Evolutionary conservation across 495 filamentous ascomycete species (phyloP), one percentile per base, ranked within the genome.

Genomic region (Talaromyces stipitatus): DNA sequence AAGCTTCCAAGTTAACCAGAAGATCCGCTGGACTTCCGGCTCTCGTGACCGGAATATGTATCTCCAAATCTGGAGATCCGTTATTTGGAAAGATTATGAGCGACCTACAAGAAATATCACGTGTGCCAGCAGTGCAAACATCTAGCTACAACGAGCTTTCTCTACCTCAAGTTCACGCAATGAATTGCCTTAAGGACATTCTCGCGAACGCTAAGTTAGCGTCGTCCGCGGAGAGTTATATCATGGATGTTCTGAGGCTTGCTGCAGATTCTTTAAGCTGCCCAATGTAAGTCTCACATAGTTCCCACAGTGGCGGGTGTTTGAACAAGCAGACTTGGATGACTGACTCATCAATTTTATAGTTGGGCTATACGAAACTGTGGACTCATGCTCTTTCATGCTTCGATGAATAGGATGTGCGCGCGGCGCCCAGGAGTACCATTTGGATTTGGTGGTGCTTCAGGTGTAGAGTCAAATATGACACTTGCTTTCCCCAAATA

Each of bases 361-460:
- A 92, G 87, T 29, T 98, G 94, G 94, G 86, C 91, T 2, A 89
- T 98, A 58, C 83, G 91, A 1, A 98, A 98, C 62, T 95, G 89
- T 55, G 90, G 92, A 23, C 72, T 97, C 29, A 87, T 97, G 76
- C 81, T 98, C 5, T 84, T 97, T 63, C 82, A 91, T 46, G 88
- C 89, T 58, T 68, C 96, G 2, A 83, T 95, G 26, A 89, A 88
- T 56, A 82, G 84, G 22, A 77, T 97, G 54, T 78, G 72, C 33
- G 71, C 69, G 14, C 38, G 60, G 22, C 56, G 62, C 12, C 63
- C 62, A 1, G 71, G 72, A 20, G 57, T 66, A 16, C 62, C 62
- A 10, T 61, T 70, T 23, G 71, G 72, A 10, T 75, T 76, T 38
- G 72, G 75, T 33, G 75, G 75, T 5, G 57, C 43, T 14, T 78